phyloP scores from a whole-genome alignment of 2,329 filamentous ascomycete species.

The Paraconiothyrium sp. region DNA sequence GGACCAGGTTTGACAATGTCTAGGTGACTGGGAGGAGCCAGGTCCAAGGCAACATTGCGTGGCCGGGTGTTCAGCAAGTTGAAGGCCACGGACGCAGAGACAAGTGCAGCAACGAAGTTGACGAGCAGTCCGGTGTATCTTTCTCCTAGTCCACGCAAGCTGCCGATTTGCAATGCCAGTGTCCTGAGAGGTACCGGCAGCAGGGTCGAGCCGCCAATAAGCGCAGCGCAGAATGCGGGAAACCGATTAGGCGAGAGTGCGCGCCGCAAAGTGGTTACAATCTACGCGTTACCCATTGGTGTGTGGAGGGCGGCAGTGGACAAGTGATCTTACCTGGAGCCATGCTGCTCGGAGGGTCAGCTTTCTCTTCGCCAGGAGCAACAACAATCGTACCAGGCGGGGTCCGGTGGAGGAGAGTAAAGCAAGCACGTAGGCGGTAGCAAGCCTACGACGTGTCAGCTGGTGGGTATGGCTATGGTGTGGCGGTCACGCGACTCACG shows the following conservation, averaged over 20 bases:
- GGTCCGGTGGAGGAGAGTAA: slow-evolving; percentile 40
- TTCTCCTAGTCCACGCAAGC: slow-evolving; percentile 22
- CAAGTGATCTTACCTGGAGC: slow-evolving; percentile 35
- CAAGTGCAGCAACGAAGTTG: slow-evolving; percentile 56
- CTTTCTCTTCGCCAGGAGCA: slow-evolving; percentile 31
- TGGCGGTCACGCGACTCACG: slow-evolving; percentile 24
- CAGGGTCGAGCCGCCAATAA: slow-evolving; percentile 62
- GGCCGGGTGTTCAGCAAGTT: slow-evolving; percentile 56
- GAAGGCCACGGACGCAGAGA: slow-evolving; percentile 62
- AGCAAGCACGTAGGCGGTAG: slow-evolving; percentile 40
- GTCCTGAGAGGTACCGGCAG: slow-evolving; percentile 48
- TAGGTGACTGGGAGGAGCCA: slow-evolving; percentile 19
- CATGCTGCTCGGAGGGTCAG: slow-evolving; percentile 28
- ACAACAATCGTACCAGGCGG: slow-evolving; percentile 30
- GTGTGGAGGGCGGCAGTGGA: not conserved
- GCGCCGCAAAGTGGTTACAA: slow-evolving; percentile 44
- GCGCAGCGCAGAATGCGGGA: slow-evolving; percentile 61
- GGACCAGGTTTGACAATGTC: slow-evolving; percentile 28
- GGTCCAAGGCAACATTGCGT: slow-evolving; percentile 8
- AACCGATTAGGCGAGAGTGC: slow-evolving; percentile 59
- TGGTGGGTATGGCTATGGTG: not conserved
- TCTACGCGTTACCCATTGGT: slow-evolving; percentile 16
- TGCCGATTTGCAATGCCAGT: slow-evolving; percentile 20
- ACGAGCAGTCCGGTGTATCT: slow-evolving; percentile 22
- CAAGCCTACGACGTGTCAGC: slow-evolving; percentile 25